Conservation (phyloP, 2,329 filamentous ascomycete genomes). For the Chaetomium sp. region DNA sequence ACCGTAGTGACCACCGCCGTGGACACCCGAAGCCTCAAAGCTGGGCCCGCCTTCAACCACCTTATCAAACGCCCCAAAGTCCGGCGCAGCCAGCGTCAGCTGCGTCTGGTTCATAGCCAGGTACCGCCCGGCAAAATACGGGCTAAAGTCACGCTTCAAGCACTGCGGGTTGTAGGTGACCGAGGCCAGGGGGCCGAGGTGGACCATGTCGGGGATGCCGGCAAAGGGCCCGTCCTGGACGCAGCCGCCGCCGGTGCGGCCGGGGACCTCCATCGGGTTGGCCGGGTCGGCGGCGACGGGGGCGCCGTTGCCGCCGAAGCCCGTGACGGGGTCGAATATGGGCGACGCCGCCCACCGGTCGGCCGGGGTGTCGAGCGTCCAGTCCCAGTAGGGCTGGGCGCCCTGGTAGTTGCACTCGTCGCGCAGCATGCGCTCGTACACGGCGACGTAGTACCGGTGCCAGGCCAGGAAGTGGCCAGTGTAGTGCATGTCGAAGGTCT, state of each 20-base stretch:
- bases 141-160: slow-evolving; percentile 29
- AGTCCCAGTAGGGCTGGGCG: slow-evolving; percentile 47
- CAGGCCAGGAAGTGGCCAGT: slow-evolving; percentile 44
- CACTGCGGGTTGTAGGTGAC: slow-evolving; percentile 31
- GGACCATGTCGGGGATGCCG: slow-evolving; percentile 24
- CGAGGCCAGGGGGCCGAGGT: slow-evolving; percentile 25
- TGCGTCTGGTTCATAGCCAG: slow-evolving; percentile 35
- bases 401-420: slow-evolving; percentile 44
- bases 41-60: slow-evolving; percentile 35
- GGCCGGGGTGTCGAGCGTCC: slow-evolving; percentile 37
- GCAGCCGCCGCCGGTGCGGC: slow-evolving; percentile 29
- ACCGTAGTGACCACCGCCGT: slow-evolving; percentile 31
- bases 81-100: slow-evolving; percentile 34
- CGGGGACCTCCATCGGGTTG: slow-evolving; percentile 25
- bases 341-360: slow-evolving; percentile 22
- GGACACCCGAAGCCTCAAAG: slow-evolving; percentile 39
- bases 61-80: slow-evolving; percentile 32
- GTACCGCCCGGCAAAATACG: slow-evolving; percentile 33
- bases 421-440: slow-evolving; percentile 44
- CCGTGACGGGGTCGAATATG: slow-evolving; percentile 29
- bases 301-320: slow-evolving; percentile 31
- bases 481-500: slow-evolving; percentile 40
- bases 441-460: slow-evolving; percentile 45
- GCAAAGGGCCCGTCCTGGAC: slow-evolving; percentile 27
- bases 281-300: slow-evolving; percentile 13